Evolutionary conservation across 2,329 filamentous ascomycete species (phyloP).

Genomic region (Fusarium tanahbumbuense): DNA sequence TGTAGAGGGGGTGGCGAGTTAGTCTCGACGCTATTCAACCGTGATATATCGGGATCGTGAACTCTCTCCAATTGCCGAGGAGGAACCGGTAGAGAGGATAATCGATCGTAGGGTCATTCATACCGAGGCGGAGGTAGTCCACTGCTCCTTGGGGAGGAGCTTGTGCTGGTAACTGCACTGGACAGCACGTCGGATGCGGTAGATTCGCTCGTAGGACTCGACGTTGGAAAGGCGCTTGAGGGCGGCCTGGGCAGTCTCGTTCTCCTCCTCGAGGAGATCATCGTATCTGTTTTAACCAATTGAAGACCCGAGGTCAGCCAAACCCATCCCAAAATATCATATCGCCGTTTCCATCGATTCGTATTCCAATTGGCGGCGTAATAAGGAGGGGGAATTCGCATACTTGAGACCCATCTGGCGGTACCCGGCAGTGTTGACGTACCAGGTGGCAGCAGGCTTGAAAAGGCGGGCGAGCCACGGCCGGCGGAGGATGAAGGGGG

Average conservation of each 20-base stretch:
- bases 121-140: conserved; percentile 69
- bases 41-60: conserved; percentile 31
- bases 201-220: conserved; percentile 96
- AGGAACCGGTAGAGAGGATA: conserved; percentile 11
- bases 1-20: conserved; percentile 43
- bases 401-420: conserved; percentile 92
- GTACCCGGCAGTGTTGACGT: conserved; percentile 89
- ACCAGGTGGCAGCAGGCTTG: conserved; percentile 87
- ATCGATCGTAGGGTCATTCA: conserved; percentile 28
- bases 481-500: conserved; percentile 82
- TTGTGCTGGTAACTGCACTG: conserved; percentile 77
- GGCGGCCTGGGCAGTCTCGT: conserved; percentile 84
- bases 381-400: conserved; percentile 42
- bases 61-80: conserved; percentile 35
- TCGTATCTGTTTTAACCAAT: conserved; percentile 74
- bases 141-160: conserved; percentile 71
- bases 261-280: conserved; percentile 94
- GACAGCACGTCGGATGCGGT: conserved; percentile 94
- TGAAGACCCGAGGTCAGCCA: conserved; percentile 42
- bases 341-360: conserved; percentile 5
- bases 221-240: conserved; percentile 90
- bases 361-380: conserved; percentile 37
- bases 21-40: conserved; percentile 21
- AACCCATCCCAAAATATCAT: conserved; percentile 1
- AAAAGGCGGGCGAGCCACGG: conserved; percentile 85